Percentiles rank a stretch among this genome's conserved stretches.
Evolutionary conservation across 495 filamentous ascomycete genomes (phyloP).

Genomic region (Talaromyces borbonicus): DNA sequence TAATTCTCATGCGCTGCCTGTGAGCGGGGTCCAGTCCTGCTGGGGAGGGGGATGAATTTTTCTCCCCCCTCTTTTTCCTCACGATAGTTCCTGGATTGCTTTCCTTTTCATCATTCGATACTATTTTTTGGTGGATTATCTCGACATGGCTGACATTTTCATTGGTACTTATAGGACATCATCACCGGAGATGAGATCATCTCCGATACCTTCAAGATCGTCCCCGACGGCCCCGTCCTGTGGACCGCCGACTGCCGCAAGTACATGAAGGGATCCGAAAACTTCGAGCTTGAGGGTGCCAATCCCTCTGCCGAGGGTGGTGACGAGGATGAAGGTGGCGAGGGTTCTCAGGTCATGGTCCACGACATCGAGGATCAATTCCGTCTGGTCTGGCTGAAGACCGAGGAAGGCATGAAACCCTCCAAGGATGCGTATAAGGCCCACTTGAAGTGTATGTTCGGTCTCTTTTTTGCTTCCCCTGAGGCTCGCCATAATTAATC

Average conservation of each 20-base stretch:
- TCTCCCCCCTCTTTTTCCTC: background rate
- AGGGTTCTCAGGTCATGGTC: conserved; percentile 50
- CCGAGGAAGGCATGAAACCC: conserved; percentile 48
- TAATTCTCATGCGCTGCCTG: background rate
- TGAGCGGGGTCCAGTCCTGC: too few species aligned
- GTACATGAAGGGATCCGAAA: conserved; percentile 65
- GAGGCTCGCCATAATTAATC: background rate
- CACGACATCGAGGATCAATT: conserved; percentile 93
- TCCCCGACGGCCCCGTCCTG: conserved; percentile 61
- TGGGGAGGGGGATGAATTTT: too few species aligned
- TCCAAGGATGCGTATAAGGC: conserved; percentile 68
- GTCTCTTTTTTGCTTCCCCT: conserved; percentile 1
- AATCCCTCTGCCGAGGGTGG: conserved; percentile 92
- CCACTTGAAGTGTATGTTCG: conserved; percentile 79
- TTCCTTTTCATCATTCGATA: background rate
- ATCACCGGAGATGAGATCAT: conserved; percentile 89
- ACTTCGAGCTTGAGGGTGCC: conserved; percentile 86
- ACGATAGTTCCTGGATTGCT: background rate
- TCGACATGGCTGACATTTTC: background rate
- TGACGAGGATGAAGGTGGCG: conserved; percentile 62
- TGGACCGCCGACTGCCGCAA: conserved; percentile 87
- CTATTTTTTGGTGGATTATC: background rate
- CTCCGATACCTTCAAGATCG: conserved; percentile 82
- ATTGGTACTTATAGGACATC: conserved; percentile 53
- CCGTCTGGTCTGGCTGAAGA: conserved; percentile 64